phyloP scores from a whole-genome alignment of 192 early-diverging fungal species.

The Paraglomus occultum region DNA sequence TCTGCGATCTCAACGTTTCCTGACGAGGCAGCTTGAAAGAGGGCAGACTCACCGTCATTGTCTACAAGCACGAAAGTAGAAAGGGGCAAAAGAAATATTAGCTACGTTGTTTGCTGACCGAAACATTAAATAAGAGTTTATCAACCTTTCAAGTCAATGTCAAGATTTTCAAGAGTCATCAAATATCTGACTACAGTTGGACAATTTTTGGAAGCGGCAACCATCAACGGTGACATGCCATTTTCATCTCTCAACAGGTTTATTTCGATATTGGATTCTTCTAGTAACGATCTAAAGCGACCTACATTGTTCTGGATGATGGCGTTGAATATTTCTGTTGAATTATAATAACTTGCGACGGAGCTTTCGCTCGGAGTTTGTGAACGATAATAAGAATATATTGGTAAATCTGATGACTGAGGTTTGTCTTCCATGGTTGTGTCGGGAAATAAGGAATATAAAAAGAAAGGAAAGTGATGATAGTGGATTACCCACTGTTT shows the following conservation, averaged over 20 bases:
- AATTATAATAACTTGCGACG: no score
- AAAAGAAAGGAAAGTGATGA: no score
- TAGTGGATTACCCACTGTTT: no score
- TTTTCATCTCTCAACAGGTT: constrained; percentile 32
- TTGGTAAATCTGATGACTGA: no score
- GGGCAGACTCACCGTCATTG: constrained; percentile 38
- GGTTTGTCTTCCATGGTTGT: no score
- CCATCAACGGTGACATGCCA: constrained; percentile 38
- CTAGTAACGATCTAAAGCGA: constrained; percentile 32
- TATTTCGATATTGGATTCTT: constrained; percentile 22
- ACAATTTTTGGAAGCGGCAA: constrained; percentile 39
- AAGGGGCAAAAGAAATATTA: neutral
- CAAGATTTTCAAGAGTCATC: constrained; percentile 24
- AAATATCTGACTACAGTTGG: constrained; percentile 33
- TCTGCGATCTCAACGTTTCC: constrained; percentile 39
- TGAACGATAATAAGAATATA: no score
- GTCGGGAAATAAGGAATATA: no score
- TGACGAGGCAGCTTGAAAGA: constrained; percentile 38
- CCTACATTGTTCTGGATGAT: no score
- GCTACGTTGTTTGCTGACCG: neutral
- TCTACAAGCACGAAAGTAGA: constrained; percentile 26
- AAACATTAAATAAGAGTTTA: neutral
- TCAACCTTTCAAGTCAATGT: constrained; percentile 35
- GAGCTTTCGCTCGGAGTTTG: no score
- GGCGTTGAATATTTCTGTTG: no score